phyloP scores from a whole-genome alignment of 164 flowering plant genomes.

The Vitis labrusca region DNA sequence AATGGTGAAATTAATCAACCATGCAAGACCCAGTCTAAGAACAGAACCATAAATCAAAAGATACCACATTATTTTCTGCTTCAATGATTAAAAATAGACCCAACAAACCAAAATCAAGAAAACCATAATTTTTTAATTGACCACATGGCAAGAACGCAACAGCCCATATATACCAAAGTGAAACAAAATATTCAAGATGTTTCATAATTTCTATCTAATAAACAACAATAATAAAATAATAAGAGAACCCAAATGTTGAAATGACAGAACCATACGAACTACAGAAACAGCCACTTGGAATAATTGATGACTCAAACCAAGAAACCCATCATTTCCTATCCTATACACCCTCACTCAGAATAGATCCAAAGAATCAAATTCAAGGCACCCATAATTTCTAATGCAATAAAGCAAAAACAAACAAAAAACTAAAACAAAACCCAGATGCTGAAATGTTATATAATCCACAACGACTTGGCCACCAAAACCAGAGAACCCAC shows the following conservation, averaged over 20 bases:
- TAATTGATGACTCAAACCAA: not conserved
- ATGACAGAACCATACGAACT: not conserved
- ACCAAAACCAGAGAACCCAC: not conserved
- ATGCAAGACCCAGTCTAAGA: not conserved
- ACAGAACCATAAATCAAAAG: not conserved
- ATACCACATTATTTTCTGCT: too few relatives aligned
- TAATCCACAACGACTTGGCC: too few relatives aligned
- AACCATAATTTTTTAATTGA: not conserved
- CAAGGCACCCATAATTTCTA: not conserved
- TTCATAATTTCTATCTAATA: not conserved
- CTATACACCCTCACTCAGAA: not conserved
- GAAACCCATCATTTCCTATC: slow-evolving; percentile 4
- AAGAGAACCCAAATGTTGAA: not conserved
- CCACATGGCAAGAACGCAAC: not conserved
- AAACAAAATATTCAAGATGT: too few relatives aligned
- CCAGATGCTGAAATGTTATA: not conserved
- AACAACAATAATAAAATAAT: not conserved
- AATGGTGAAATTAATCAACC: not conserved
- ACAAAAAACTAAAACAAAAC: not conserved
- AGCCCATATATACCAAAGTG: too few relatives aligned
- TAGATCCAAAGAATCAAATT: not conserved
- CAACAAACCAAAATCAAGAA: slow-evolving; percentile 5
- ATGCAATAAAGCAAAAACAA: not conserved
- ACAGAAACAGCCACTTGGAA: not conserved
- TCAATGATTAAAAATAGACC: not conserved